These are phyloP conservation scores for Aspergillus baeticus DNA, from an alignment of 495 filamentous ascomycete genomes.

Conservation along the genomic window DNA sequence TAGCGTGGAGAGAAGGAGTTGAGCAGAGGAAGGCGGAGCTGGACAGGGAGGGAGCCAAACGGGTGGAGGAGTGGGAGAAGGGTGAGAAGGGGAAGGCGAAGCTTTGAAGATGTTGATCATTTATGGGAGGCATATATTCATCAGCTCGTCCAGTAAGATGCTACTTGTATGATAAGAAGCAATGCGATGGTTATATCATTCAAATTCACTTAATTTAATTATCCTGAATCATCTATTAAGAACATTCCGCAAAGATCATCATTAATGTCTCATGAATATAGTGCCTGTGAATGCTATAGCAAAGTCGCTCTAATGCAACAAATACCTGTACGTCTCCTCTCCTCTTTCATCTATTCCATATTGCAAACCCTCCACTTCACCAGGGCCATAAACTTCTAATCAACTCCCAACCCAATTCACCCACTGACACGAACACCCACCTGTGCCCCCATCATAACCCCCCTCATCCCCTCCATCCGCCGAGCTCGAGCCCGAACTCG, in stretches of 20 bases:
- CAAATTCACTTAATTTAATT: too few relatives aligned
- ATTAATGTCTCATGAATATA: neutral
- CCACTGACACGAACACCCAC: slow-evolving; percentile 25
- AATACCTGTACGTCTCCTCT: too few relatives aligned
- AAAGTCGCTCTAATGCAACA: too few relatives aligned
- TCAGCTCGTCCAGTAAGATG: too few relatives aligned
- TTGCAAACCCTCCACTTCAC: too few relatives aligned
- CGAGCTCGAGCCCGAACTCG: slow-evolving; percentile 7
- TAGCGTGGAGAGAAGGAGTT: slow-evolving; percentile 42
- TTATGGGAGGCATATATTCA: neutral
- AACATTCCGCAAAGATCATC: neutral
- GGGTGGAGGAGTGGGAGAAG: slow-evolving; percentile 43
- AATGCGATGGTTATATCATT: too few relatives aligned
- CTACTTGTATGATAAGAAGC: too few relatives aligned
- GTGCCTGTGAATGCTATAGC: too few relatives aligned
- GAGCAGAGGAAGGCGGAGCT: slow-evolving; percentile 29
- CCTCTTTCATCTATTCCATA: too few relatives aligned
- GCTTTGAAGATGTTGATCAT: slow-evolving; percentile 30
- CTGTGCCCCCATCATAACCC: slow-evolving; percentile 19
- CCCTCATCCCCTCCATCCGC: slow-evolving; percentile 20
- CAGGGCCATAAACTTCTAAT: too few relatives aligned
- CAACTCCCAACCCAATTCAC: slow-evolving; percentile 21
- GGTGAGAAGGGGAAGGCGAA: slow-evolving; percentile 47
- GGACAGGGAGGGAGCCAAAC: slow-evolving; percentile 22
- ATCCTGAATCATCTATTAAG: too few relatives aligned